phyloP scores from a whole-genome alignment of 1,284 basidiomycete species.

The Ceratobasidium sp. region DNA sequence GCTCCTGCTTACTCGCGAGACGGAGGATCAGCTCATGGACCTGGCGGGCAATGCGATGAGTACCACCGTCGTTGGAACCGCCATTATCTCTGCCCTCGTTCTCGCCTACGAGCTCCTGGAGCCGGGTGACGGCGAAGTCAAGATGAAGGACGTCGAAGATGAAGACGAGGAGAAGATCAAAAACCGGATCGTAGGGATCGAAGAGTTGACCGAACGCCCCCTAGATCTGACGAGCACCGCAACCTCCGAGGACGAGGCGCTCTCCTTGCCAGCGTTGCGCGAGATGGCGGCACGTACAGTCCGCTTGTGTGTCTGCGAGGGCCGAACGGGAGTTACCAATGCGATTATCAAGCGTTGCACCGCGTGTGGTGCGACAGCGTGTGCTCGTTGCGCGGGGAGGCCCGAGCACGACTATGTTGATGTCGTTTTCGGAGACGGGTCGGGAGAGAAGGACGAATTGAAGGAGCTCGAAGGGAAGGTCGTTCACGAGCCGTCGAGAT shows the following conservation, averaged over 20 bases:
- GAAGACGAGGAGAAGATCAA: constrained; percentile 57
- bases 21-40: constrained; percentile 93
- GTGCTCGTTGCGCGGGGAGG: constrained; percentile 87
- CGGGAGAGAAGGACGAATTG: constrained; percentile 50
- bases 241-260: constrained; percentile 59
- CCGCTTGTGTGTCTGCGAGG: constrained; percentile 90
- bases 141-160: constrained; percentile 62
- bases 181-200: constrained; percentile 75
- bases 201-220: constrained; percentile 70
- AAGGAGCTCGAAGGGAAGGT: constrained; percentile 31
- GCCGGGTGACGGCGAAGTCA: constrained; percentile 73
- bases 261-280: constrained; percentile 71
- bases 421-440: constrained; percentile 65
- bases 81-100: constrained; percentile 86
- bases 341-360: constrained; percentile 78
- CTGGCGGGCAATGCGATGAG: constrained; percentile 98
- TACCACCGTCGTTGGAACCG: constrained; percentile 92
- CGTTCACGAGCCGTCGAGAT: constrained; percentile 51
- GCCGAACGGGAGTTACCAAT: constrained; percentile 80
- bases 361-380: constrained; percentile 85
- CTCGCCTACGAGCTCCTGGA: constrained; percentile 75
- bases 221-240: constrained; percentile 71
- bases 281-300: constrained; percentile 76
- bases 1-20: constrained; percentile 90
- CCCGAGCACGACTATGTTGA: constrained; percentile 83